Percentiles rank a stretch among this genome's conserved stretches.
Conservation (phyloP, 2,329 filamentous ascomycete species). For the Trichoderma aggressivum region DNA sequence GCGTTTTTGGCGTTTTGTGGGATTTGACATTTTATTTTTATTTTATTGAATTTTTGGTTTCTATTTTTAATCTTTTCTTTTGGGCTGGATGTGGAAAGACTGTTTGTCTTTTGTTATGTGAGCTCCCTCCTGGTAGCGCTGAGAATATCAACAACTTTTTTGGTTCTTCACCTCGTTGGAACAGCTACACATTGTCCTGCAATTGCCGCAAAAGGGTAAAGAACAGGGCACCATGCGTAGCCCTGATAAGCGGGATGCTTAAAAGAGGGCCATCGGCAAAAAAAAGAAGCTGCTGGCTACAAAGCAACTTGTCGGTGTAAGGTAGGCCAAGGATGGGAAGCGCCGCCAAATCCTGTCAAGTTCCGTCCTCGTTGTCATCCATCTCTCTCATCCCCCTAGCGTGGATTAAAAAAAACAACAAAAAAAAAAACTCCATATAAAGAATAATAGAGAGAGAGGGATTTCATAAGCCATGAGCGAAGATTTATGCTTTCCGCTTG, state of each 20-base stretch:
- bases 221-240: not conserved
- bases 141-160: not conserved
- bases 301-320: not conserved
- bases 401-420: not conserved
- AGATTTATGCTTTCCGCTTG: constrained; percentile 6
- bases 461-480: not conserved
- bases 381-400: not conserved
- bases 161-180: not conserved
- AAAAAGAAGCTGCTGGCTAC: not conserved
- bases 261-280: not conserved
- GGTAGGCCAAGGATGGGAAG: not conserved
- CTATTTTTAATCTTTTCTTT: not conserved
- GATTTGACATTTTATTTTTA: not conserved
- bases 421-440: not conserved
- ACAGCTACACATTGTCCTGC: not conserved
- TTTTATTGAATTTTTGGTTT: not conserved
- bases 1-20: not conserved
- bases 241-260: not conserved
- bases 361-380: not conserved
- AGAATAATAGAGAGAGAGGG: not conserved
- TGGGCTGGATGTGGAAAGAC: not conserved
- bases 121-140: not conserved
- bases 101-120: not conserved
- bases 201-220: not conserved
- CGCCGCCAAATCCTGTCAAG: not conserved